Evolutionary conservation across 1,284 basidiomycete genomes (phyloP), one percentile per base, ranked within the genome.

Genomic region (Wallemia ichthyophaga): DNA sequence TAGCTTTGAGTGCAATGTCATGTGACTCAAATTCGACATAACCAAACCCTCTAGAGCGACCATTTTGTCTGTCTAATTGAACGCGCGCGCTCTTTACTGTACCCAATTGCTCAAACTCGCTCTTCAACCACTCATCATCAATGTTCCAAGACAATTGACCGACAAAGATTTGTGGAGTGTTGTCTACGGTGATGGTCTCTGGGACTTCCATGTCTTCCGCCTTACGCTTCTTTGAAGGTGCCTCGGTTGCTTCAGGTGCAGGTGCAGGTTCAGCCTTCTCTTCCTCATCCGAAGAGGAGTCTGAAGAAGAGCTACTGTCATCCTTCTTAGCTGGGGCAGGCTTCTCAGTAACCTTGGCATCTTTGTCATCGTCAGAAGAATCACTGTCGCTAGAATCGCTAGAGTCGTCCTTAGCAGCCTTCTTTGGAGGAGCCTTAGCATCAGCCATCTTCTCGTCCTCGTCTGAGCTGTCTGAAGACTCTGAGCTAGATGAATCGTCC

Each of bases 71-170:
- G 71, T 98, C 89, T 72, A 82, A 83, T 71, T 89, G 83, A 62
- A 99, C 89, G 27, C 79, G 81, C 17, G 87, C 88, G 32, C 79
- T 80, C 64, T 81, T 76, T 64, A 99, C 79, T 70, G 89, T 83
- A 62, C 92, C 92, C 67, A 81, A 91, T 59, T 77, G 75, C 58
- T 81, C 80, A 66, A 99, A 96, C 71, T 95, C 92, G 70, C 81
- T 78, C 59, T 81, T 79, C 64, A 98, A 80, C 78, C 89, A 88
- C 71, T 95, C 92, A 70, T 89, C 85, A 75, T 96, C 92, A 64
- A 98, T 82, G 70, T 88, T 89, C 89, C 89, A 99, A 28, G 87
- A 92, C 58, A 99, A 77, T 63, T 80, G 79, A 60, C 92, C 92
- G 64, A 98, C 87, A 68, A 91, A 98, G 66, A 96, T 78, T 62